Conservation (phyloP, 306 rosid genomes). For the Citrullus mucosospermus region DNA sequence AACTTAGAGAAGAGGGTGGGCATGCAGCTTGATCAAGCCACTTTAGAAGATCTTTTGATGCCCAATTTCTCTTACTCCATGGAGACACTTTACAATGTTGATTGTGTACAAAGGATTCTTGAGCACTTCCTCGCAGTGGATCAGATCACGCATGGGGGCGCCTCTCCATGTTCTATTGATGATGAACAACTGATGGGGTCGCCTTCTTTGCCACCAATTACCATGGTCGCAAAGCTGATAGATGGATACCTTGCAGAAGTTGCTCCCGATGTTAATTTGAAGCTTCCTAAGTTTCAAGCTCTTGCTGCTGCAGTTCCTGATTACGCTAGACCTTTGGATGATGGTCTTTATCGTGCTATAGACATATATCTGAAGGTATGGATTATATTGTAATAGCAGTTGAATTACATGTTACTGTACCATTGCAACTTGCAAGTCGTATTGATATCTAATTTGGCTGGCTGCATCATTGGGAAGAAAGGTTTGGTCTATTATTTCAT, state of each 20-base stretch:
- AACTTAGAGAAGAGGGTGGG: conserved; percentile 81
- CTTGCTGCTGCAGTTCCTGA: conserved; percentile 97
- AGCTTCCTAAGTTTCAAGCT: conserved; percentile 78
- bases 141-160: conserved; percentile 46
- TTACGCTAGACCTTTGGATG: conserved; percentile 89
- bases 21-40: conserved; percentile 90
- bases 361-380: conserved; percentile 91
- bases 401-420: not conserved
- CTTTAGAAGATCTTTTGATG: conserved; percentile 89
- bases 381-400: not conserved
- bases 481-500: not conserved
- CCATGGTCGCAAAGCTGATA: conserved; percentile 87
- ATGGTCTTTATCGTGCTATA: conserved; percentile 90
- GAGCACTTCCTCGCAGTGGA: conserved; percentile 82
- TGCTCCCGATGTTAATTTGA: conserved; percentile 90
- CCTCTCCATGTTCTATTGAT: conserved; percentile 70
- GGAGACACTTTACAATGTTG: conserved; percentile 96
- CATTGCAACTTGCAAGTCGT: not conserved
- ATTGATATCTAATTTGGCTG: not conserved
- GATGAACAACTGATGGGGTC: conserved; percentile 82
- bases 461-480: not conserved
- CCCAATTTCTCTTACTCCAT: conserved; percentile 84
- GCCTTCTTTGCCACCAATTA: conserved; percentile 82
- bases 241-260: conserved; percentile 99
- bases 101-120: conserved; percentile 81